Base-by-base conservation (phyloP, 73 alveolate genomes). In the Tetrahymena thermophila region DNA sequence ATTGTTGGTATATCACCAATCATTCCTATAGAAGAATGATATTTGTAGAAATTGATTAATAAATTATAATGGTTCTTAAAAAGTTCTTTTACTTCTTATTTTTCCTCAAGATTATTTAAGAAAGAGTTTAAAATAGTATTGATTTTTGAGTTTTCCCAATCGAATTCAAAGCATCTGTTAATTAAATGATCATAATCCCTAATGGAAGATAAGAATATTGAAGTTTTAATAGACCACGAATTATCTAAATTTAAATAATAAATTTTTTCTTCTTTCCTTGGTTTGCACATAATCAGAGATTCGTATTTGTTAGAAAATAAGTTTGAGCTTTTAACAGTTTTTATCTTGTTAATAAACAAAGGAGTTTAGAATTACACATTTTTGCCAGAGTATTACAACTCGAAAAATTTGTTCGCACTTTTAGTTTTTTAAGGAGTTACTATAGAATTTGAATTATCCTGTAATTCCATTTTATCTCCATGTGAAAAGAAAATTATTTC, bases 151-250 rank as follows among this genome's bases (percentile, higher is more conserved):
- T 15, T 28, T 71, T 71, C 35, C 99, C 99, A 98, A 95, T 98
- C 99, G 83, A 85, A 98, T 84, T 98, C 99, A 97, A 98, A 98
- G 94, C 99, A 98, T 83, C 96, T 85, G n/a, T 44, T 95, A 13
- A 97, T n/a, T 40, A 98, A 35, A 1, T 97, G 98, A 31, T 96
- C 98, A 38, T 97, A 89, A 93, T 98, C 99, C 17, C 94, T 96
- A 84, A 35, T 34, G 95, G 85, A 98, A 43, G 96, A 96, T 84
- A 94, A 97, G 58, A 98, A 98, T n/a, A 97, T 94, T 0, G 98
- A 96, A 43, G 94, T 96, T 34, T 95, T 97, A 19, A 96, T 93
- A 35, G 85, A 42, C 98, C 98, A 97, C 1, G 95, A 95, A 6
- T 71, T 31, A 71, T n/a, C 35, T n/a, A 71, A 71, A 71, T 14